Percentiles rank a stretch among this genome's conserved stretches.
These are phyloP conservation scores for Amniculicola lignicola DNA, from an alignment of 495 filamentous ascomycete genomes.

Conservation along the genomic window DNA sequence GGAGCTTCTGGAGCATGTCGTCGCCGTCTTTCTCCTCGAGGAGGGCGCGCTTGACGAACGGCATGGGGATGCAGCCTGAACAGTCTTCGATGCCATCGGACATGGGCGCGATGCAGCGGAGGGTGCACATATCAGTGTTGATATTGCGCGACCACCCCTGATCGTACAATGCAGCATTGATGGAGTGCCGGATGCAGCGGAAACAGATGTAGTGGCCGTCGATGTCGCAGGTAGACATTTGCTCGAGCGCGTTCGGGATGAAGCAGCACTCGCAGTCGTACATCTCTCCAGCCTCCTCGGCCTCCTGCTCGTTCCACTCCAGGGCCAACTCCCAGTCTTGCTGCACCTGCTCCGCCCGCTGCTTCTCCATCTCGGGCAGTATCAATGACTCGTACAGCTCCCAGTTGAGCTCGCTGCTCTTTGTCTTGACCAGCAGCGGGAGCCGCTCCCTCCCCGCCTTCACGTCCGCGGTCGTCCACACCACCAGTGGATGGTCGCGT, in stretches of 20 bases:
- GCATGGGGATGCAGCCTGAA: constrained; percentile 63
- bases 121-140: constrained; percentile 61
- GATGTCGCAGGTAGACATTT: constrained; percentile 68
- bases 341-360: constrained; percentile 55
- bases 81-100: constrained; percentile 54
- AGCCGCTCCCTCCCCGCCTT: constrained; percentile 44
- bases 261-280: constrained; percentile 94
- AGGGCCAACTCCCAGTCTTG: constrained; percentile 63
- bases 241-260: constrained; percentile 71
- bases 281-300: constrained; percentile 63
- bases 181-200: constrained; percentile 71
- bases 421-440: constrained; percentile 67
- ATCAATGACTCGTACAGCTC: constrained; percentile 72
- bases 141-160: constrained; percentile 87
- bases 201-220: constrained; percentile 82
- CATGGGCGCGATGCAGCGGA: constrained; percentile 76
- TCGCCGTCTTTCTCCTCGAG: constrained; percentile 61
- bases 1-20: constrained; percentile 67
- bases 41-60: constrained; percentile 69
- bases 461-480: constrained; percentile 57
- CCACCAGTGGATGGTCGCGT: constrained; percentile 60
- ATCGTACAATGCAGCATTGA: constrained; percentile 83
- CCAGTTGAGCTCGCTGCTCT: constrained; percentile 70
- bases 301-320: constrained; percentile 70
- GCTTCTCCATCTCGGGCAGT: constrained; percentile 55